Evolutionary conservation across 2,329 filamentous ascomycete genomes (phyloP).

Genomic region (Colletotrichum sp.): DNA sequence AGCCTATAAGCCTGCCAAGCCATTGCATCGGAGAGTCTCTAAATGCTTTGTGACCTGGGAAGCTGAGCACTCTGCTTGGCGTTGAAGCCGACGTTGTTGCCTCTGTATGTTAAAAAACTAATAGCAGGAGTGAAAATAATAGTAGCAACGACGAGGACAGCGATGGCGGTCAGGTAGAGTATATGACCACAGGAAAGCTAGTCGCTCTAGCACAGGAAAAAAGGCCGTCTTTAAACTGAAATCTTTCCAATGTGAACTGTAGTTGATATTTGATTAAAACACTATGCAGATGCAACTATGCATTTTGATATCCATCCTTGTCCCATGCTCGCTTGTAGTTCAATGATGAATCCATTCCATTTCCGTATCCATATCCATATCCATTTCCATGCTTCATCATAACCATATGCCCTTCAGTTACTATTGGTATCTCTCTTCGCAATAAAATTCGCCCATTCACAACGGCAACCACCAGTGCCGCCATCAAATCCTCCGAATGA

Average conservation of each 20-base stretch:
- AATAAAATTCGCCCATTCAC: slow-evolving; percentile 63
- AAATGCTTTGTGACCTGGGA: no score
- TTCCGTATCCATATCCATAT: not conserved
- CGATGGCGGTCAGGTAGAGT: no score
- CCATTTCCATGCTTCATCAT: not conserved
- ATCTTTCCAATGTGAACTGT: not conserved
- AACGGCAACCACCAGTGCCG: slow-evolving; percentile 66
- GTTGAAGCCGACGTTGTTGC: no score
- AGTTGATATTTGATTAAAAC: not conserved
- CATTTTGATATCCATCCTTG: not conserved
- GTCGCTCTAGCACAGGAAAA: not conserved
- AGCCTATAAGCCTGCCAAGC: no score
- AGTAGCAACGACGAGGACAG: no score
- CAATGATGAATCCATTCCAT: not conserved
- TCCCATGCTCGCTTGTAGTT: not conserved
- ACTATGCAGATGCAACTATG: not conserved
- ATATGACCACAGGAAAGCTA: not conserved
- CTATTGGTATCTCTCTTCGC: slow-evolving; percentile 6
- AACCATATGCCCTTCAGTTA: not conserved
- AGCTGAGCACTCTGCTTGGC: no score
- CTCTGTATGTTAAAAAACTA: no score
- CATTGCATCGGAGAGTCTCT: no score
- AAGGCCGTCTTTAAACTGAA: not conserved
- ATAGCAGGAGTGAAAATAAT: no score
- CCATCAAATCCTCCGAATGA: slow-evolving; percentile 67